Percentiles rank a stretch among this genome's conserved stretches.
phyloP scores from a whole-genome alignment of 1,284 basidiomycete genomes.

The Mrakiaceae sp. region DNA sequence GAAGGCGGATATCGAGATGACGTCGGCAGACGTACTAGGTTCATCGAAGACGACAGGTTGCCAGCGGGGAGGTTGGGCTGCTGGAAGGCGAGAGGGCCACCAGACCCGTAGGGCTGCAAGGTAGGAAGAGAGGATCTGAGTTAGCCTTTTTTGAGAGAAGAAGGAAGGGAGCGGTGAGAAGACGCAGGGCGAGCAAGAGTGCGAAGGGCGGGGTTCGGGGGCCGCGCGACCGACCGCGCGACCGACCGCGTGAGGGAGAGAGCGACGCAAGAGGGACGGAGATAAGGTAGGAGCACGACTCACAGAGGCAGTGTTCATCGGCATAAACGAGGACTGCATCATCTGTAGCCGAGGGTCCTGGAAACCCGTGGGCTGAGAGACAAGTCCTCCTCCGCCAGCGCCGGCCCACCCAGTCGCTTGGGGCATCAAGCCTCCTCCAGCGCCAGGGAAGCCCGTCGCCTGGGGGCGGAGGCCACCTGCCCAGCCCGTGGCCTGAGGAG shows the following conservation, averaged over 20 bases:
- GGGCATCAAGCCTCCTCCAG: constrained; percentile 22
- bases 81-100: constrained; percentile 11
- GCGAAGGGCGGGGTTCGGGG: background rate
- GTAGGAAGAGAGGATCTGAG: background rate
- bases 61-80: constrained; percentile 14
- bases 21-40: constrained; percentile 7
- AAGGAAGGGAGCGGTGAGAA: too few relatives aligned
- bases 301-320: constrained; percentile 35
- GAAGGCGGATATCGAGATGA: background rate
- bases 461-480: constrained; percentile 8
- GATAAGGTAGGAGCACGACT: constrained; percentile 19
- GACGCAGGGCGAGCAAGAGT: background rate
- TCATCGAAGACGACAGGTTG: constrained; percentile 16
- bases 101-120: constrained; percentile 5
- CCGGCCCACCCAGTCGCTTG: constrained; percentile 27
- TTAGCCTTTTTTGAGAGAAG: too few relatives aligned
- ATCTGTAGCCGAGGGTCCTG: constrained; percentile 69
- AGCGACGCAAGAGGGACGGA: too few relatives aligned
- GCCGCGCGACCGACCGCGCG: too few relatives aligned
- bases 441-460: constrained; percentile 20
- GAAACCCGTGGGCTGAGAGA: constrained; percentile 69
- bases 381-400: constrained; percentile 33
- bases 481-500: constrained; percentile 21
- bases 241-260: too few relatives aligned
- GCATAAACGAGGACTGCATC: constrained; percentile 80